Evolutionary conservation across 345 rosid species (phyloP).

Genomic region (Ceriops decandra): DNA sequence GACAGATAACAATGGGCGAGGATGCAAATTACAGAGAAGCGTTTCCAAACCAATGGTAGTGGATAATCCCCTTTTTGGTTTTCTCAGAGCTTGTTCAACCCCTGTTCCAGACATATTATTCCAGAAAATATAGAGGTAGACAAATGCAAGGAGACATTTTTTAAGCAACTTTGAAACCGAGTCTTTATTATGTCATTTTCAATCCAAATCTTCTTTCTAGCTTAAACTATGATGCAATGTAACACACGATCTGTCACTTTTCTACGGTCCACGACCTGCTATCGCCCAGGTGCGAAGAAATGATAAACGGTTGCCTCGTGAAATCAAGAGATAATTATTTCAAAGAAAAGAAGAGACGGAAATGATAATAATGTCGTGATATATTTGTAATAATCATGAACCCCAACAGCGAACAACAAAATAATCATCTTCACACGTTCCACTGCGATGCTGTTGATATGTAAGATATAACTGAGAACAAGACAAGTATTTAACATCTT

Average conservation of each 20-base stretch:
- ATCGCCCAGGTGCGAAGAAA: not conserved
- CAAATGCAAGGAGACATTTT: not conserved
- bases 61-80: no score
- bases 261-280: not conserved
- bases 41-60: constrained; percentile 86
- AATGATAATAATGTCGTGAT: not conserved
- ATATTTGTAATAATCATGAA: not conserved
- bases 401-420: not conserved
- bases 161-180: constrained; percentile 31
- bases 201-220: not conserved
- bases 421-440: no score
- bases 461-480: no score
- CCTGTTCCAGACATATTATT: no score
- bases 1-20: constrained; percentile 50
- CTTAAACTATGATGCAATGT: not conserved
- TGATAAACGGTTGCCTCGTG: not conserved
- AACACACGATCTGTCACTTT: not conserved
- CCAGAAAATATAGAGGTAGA: no score
- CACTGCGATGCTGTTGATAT: no score
- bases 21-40: constrained; percentile 69
- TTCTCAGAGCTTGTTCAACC: no score
- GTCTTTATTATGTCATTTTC: constrained; percentile 7
- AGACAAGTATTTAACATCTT: no score
- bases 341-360: no score
- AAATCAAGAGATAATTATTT: no score